Base-by-base conservation (phyloP, 805 yeast species). In the Wickerhamomyces subpelliculosus region DNA sequence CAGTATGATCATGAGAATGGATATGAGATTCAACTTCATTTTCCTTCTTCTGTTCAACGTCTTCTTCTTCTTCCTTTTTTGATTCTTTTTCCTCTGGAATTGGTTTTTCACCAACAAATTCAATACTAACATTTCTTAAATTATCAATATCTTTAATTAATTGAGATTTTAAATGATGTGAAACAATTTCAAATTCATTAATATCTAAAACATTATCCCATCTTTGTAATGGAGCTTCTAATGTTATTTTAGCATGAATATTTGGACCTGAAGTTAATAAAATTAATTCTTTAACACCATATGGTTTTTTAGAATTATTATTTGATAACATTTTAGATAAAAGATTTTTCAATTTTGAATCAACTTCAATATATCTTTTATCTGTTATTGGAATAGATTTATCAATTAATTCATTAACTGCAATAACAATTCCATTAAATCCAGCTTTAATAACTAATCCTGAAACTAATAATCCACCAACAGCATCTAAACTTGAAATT, bases 401-500 rank as follows among this genome's bases (percentile, higher is more conserved):
- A 52, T 90, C 98, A 23, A 86, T 70, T 32, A 90, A 65, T 55
- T 90, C 97, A 42, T 72, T 72, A 51, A 81, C 70, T 0, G 97
- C 77, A 21, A 72, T 70, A 41, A 70, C 66, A 49, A 84, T 76
- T 21, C 95, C 89, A 3, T 74, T 72, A 58, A 76, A 72, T 26
- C 97, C 97, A 8, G 96, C 96, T 47, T 73, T 78, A 45, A 89
- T 75, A 40, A 93, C 82, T 49, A 93, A 65, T 2, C 72, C 70
- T 0, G 97, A 87, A 8, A 93, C 97, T 5, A 86, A 55, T 23
- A 89, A 58, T 0, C 97, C 98, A 44, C 97, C 98, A 39, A 87
- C 72, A 3, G 97, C 84, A 58, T 93, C 98, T 39, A 93, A 64
- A 80, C 96, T 87, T 32, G 78, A 79, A 28, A 86, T 73, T 45